Evolutionary conservation across 768 basidiomycete genomes (phyloP).

Genomic region (Sporobolomyces phaffii): DNA sequence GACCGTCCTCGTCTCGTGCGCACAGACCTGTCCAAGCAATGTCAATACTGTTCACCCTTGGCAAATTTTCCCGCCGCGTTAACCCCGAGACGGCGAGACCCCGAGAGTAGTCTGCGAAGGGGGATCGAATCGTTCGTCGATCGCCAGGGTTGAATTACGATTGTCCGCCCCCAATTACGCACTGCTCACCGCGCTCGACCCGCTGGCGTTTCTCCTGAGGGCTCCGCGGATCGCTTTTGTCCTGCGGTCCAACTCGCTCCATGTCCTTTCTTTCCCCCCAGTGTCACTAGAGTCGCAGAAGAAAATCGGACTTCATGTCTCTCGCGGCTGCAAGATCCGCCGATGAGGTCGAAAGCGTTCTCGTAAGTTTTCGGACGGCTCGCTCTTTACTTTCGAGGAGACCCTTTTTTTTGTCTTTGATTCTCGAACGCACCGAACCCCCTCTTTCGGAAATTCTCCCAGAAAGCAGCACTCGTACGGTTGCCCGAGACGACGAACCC

Average conservation of each 20-base stretch:
- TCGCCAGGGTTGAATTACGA: background rate
- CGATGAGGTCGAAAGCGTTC: background rate
- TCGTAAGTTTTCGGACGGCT: background rate
- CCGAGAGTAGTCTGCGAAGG: too few species aligned
- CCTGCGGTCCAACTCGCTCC: too few species aligned
- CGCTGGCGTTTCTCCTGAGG: background rate
- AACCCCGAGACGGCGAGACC: too few species aligned
- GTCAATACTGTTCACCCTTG: too few species aligned
- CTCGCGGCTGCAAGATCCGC: background rate
- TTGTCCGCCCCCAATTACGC: background rate
- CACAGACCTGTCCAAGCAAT: too few species aligned
- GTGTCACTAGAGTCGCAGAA: background rate
- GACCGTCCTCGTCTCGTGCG: too few species aligned
- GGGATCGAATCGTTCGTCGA: too few species aligned
- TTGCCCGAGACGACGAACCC: background rate
- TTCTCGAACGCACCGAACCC: too few species aligned
- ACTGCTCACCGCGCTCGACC: background rate
- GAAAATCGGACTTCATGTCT: background rate
- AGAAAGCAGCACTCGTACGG: background rate
- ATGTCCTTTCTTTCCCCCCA: background rate
- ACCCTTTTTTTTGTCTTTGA: too few species aligned
- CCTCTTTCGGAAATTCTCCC: background rate
- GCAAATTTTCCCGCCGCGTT: too few species aligned
- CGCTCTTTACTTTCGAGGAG: too few species aligned
- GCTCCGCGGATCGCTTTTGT: background rate